Base-by-base conservation (phyloP, 331 rosid species). In the Saraca asoca region DNA sequence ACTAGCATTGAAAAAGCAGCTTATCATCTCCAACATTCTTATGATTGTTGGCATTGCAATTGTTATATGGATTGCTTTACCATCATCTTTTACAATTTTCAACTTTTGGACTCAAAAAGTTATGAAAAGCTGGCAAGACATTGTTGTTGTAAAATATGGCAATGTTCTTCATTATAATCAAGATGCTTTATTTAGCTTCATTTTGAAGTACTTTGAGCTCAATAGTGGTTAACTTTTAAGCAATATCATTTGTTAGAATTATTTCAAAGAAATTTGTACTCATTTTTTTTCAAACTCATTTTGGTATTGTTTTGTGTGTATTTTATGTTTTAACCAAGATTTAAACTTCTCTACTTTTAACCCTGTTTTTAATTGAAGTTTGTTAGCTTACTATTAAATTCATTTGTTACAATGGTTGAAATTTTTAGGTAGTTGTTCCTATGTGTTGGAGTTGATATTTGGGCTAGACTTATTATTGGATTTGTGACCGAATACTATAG, bases 381-480 rank as follows among this genome's bases (percentile, higher is more conserved):
- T 17, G 11, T 12, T 51, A 3, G 7, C 33, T 15, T n/a, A 13
- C 45, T 2, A 6, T 63, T 56, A 51, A 73, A 33, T 62, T 44
- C 50, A 52, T 59, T 31, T n/a, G 14, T 19, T 70, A 39, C 65
- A 66, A 41, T 65, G 12, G 12, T 70, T 59, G 15, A 12, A 41
- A 57, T 60, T 55, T 54, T 34, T 86, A 88, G 95, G 95, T 85
- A 88, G 58, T 75, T 88, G 35, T 88, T 88, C 85, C 81, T 88
- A 62, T 88, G 95, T 55, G 95, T 88, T 41, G 67, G 80, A 49
- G 95, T 88, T 54, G 95, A 91, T 61, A 83, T 88, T 18, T 85
- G 91, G 95, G 95, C 95, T 57, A 91, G 95, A 64, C 95, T 88
- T 71, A 79, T 85, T 59, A 88, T 88, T 68, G 95, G 95, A 35